Conservation (phyloP, 805 yeast genomes). For the Saturnispora mendoncae region DNA sequence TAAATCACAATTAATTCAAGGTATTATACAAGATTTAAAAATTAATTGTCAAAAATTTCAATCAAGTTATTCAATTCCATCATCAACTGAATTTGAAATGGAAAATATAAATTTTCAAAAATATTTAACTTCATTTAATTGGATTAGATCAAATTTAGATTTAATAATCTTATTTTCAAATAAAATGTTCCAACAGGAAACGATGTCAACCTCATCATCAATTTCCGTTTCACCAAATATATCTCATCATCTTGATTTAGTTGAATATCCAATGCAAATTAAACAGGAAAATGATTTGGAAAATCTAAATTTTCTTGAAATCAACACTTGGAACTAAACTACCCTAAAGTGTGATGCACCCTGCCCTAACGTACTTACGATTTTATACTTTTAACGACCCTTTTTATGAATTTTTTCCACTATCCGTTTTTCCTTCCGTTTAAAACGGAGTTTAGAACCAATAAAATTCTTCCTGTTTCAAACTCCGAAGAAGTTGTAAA, state of each 20-base stretch:
- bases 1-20: constrained; percentile 7
- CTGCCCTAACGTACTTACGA: too few species aligned
- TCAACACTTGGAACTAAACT: background rate
- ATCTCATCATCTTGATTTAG: background rate
- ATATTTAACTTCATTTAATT: constrained; percentile 4
- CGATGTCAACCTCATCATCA: background rate
- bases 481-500: too few species aligned
- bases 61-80: background rate
- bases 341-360: too few species aligned
- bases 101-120: constrained; percentile 2
- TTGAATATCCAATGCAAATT: background rate
- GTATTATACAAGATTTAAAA: constrained; percentile 11
- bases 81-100: background rate
- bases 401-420: too few species aligned
- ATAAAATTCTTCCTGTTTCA: too few species aligned
- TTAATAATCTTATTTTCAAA: constrained; percentile 8
- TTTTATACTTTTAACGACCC: too few species aligned
- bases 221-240: constrained; percentile 5
- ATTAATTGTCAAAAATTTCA: constrained; percentile 5
- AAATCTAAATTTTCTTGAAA: background rate
- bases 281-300: background rate
- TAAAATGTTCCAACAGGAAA: constrained; percentile 1
- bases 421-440: too few species aligned
- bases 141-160: constrained; percentile 10
- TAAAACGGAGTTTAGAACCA: too few species aligned